Conservation (phyloP, 2,329 filamentous ascomycete species). For the Exophiala viscosa region DNA sequence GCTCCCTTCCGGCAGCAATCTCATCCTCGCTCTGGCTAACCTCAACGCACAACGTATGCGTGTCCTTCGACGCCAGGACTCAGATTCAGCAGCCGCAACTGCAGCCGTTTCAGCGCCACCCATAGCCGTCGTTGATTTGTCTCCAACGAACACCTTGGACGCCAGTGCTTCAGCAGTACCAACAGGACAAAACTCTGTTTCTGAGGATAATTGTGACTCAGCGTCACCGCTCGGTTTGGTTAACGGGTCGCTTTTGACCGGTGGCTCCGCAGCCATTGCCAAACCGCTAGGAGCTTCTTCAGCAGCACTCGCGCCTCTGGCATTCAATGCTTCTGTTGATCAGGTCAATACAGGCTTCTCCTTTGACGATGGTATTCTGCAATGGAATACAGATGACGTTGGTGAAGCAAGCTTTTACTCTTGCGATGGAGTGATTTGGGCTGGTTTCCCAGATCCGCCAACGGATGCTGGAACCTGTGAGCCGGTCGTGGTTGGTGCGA, state of each 20-base stretch:
- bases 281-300: not conserved
- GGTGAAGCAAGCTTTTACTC: conserved; percentile 3
- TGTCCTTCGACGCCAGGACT: too few species aligned
- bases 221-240: conserved; percentile 2
- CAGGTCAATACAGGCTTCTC: conserved; percentile 4
- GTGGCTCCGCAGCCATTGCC: not conserved
- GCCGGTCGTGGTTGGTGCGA: not conserved
- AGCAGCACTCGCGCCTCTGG: not conserved
- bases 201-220: not conserved
- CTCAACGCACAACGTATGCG: too few species aligned
- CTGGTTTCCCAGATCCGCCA: not conserved
- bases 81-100: too few species aligned
- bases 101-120: too few species aligned
- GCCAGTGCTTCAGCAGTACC: not conserved
- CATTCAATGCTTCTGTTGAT: not conserved
- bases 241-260: not conserved
- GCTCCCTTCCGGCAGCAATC: too few species aligned
- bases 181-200: not conserved
- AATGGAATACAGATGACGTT: conserved; percentile 3
- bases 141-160: too few species aligned
- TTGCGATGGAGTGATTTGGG: conserved; percentile 1
- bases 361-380: conserved; percentile 1
- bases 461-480: not conserved
- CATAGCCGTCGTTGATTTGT: too few species aligned
- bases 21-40: too few species aligned